Evolutionary conservation across 345 rosid genomes (phyloP).

Genomic region (Bruguiera gymnorhiza): DNA sequence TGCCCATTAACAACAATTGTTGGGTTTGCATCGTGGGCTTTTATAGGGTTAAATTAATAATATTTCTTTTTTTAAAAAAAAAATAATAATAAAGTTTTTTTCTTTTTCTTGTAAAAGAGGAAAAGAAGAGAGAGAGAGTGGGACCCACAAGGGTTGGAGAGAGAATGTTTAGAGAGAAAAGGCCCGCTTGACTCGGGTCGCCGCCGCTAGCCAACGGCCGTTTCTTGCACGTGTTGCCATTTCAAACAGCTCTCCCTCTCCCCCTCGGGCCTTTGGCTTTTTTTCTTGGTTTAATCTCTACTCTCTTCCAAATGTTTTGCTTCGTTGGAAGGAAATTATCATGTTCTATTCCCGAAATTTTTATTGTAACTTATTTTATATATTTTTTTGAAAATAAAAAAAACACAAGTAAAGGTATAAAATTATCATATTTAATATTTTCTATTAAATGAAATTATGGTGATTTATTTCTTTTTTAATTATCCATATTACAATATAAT

Average conservation of each 20-base stretch:
- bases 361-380: too few species aligned
- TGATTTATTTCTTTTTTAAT: too few species aligned
- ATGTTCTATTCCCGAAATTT: too few species aligned
- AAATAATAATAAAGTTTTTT: not conserved
- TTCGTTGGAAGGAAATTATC: too few species aligned
- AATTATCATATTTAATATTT: too few species aligned
- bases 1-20: not conserved
- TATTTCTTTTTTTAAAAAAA: not conserved
- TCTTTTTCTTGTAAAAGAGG: not conserved
- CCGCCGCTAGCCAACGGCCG: conserved; percentile 12
- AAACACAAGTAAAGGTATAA: too few species aligned
- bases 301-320: too few species aligned
- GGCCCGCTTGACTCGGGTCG: not conserved
- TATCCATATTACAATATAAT: too few species aligned
- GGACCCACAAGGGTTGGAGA: conserved; percentile 12
- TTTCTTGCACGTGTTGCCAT: conserved; percentile 21
- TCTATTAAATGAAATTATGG: too few species aligned
- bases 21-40: conserved; percentile 10
- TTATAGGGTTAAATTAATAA: conserved; percentile 7
- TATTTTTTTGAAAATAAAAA: too few species aligned
- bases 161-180: not conserved
- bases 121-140: not conserved
- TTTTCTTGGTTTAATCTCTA: not conserved
- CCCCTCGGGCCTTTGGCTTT: not conserved
- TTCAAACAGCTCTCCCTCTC: not conserved